Base-by-base conservation (phyloP, 2,329 filamentous ascomycete species). In the Pseudogymnoascus sp. region DNA sequence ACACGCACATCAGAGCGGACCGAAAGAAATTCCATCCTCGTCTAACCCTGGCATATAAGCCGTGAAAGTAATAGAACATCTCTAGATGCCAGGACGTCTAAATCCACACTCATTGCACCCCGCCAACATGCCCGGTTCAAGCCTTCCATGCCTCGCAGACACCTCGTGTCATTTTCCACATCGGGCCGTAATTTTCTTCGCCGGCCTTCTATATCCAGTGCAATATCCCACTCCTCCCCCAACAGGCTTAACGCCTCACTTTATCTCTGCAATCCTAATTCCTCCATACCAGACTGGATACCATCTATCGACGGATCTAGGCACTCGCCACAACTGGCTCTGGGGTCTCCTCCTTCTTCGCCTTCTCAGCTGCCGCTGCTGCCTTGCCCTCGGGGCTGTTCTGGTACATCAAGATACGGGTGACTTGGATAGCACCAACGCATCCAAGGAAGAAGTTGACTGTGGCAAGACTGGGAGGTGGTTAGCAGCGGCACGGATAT, bases 391-490 rank as follows among this genome's bases (percentile, higher is more conserved):
- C 86, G 73, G 87, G 77, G 66, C 81, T 82, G 68, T 80, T 77
- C 70, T 87, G 81, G 75, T 87, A 88, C 71, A 84, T 63, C 70
- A 85, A 76, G 73, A 97, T 97, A 71, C 95, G 88, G 69, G 79
- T 79, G 68, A 91, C 82, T 81, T 99, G 95, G 68, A 91, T 83
- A 65, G 90, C 79, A 71, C 95, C 95, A 67, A 97, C 93, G 69
- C 88, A 79, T 72, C 90, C 93, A 71, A 99, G 89, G 83, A 97
- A 96, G 85, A 97, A 97, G 85, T 99, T 99, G 75, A 97, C 95
- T 63, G 92, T 87, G 66, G 95, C 95, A 65, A 99, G 87, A 66
- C 89, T 92, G 66, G 45, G 12, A 18, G 3, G 11, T 11, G 11
- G 51, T 61, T 40, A 61, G 59, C 59, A 61, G 10, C 11, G 10